These are phyloP conservation scores for Emericellopsis cladophorae DNA, from an alignment of 2,329 filamentous ascomycete genomes.

Conservation along the genomic window DNA sequence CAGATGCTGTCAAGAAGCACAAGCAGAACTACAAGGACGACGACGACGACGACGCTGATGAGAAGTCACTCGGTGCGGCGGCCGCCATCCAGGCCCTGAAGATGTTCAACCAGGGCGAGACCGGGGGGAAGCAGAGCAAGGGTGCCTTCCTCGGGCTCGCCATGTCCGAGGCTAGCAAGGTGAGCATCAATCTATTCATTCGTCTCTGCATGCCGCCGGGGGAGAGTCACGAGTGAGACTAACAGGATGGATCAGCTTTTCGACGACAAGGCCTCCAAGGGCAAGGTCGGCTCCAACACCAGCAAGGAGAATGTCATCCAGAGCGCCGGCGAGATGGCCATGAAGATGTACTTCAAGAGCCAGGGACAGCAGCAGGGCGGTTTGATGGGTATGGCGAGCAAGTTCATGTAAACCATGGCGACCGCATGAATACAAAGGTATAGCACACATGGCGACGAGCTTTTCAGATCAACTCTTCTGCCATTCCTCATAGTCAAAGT, in stretches of 20 bases:
- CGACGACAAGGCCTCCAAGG: conserved; percentile 41
- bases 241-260: conserved; percentile 31
- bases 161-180: conserved; percentile 76
- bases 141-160: conserved; percentile 74
- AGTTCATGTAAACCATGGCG: conserved; percentile 23
- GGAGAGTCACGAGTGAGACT: neutral
- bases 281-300: conserved; percentile 40
- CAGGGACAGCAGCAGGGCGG: conserved; percentile 36
- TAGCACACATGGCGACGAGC: no score
- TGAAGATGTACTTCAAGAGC: conserved; percentile 86
- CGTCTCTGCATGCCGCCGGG: neutral
- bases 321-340: conserved; percentile 70
- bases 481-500: conserved; percentile 19
- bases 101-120: conserved; percentile 53
- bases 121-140: conserved; percentile 44
- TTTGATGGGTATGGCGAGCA: conserved; percentile 31
- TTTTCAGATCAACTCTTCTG: no score
- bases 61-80: conserved; percentile 50
- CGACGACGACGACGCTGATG: conserved; percentile 31
- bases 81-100: conserved; percentile 75
- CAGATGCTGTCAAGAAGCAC: conserved; percentile 62
- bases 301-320: conserved; percentile 74
- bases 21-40: conserved; percentile 55
- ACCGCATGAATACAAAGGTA: no score
- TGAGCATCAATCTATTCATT: conserved; percentile 16